Evolutionary conservation across 164 flowering plant genomes (phyloP).

Genomic region (Magnolia kwangsiensis): DNA sequence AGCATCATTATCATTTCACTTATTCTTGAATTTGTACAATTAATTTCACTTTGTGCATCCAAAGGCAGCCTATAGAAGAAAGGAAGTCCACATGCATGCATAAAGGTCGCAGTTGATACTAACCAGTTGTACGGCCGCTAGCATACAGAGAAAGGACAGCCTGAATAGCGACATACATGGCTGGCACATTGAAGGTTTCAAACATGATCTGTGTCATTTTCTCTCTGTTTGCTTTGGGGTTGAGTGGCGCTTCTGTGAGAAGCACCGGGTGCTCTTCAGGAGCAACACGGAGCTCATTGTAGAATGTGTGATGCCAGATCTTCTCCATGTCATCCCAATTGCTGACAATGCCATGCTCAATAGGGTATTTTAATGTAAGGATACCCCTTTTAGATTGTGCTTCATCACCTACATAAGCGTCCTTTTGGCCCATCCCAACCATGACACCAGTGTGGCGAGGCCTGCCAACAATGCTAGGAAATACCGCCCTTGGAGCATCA

Average conservation of each 20-base stretch:
- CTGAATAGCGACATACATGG: constrained; percentile 78
- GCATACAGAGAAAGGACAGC: constrained; percentile 74
- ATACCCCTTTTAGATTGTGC: constrained; percentile 81
- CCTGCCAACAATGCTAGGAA: constrained; percentile 71
- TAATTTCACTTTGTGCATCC: neutral
- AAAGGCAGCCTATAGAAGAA: neutral
- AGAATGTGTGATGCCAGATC: constrained; percentile 79
- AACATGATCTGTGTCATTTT: constrained; percentile 83
- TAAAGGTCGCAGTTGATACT: constrained; percentile 9
- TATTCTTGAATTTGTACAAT: neutral
- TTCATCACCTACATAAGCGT: constrained; percentile 75
- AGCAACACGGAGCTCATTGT: constrained; percentile 79
- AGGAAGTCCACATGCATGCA: neutral
- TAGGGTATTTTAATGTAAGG: constrained; percentile 65
- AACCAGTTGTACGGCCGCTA: constrained; percentile 78
- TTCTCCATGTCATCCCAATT: constrained; percentile 91
- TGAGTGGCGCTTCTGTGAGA: constrained; percentile 76
- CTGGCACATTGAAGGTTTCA: constrained; percentile 69
- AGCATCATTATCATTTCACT: no score
- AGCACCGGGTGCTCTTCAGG: constrained; percentile 82
- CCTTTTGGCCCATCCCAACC: constrained; percentile 87
- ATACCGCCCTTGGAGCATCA: constrained; percentile 76
- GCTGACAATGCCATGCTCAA: constrained; percentile 77
- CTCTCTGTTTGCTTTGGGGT: constrained; percentile 77
- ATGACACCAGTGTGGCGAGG: constrained; percentile 78